phyloP scores from a whole-genome alignment of 352 stramenopile genomes.

The Pelagophyceae sp. region DNA sequence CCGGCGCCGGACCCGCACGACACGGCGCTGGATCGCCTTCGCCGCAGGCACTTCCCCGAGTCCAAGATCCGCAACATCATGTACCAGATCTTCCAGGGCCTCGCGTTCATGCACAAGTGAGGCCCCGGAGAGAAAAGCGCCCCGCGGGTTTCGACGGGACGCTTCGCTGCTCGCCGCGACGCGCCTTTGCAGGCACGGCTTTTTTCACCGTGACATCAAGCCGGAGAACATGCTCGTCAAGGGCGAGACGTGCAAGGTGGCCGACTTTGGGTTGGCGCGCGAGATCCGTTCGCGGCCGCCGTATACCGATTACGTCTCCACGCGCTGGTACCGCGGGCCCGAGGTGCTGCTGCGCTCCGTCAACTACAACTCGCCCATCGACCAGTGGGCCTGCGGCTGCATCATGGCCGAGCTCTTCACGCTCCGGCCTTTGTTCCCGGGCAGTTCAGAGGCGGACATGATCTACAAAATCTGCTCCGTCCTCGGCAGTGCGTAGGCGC shows the following conservation, averaged over 20 bases:
- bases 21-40: background rate
- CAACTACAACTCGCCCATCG: conserved; percentile 92
- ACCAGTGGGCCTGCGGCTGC: conserved; percentile 91
- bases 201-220: conserved; percentile 97
- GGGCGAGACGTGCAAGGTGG: conserved; percentile 88
- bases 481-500: too few relatives aligned
- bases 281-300: conserved; percentile 75
- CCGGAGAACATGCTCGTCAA: conserved; percentile 94
- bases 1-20: too few relatives aligned
- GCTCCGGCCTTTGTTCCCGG: conserved; percentile 90
- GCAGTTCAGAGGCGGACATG: conserved; percentile 89
- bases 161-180: background rate
- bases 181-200: conserved; percentile 71
- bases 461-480: conserved; percentile 94
- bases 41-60: conserved; percentile 49
- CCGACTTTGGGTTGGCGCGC: conserved; percentile 94
- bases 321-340: conserved; percentile 93
- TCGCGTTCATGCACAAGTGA: conserved; percentile 92
- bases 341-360: conserved; percentile 87
- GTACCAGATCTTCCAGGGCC: conserved; percentile 91
- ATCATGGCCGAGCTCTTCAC: conserved; percentile 96
- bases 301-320: conserved; percentile 97
- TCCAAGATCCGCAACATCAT: conserved; percentile 91
- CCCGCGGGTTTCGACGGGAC: too few relatives aligned
- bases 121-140: too few relatives aligned